Base-by-base conservation (phyloP, 176 grass and related monocot species). In the Chrysopogon serrulatus region DNA sequence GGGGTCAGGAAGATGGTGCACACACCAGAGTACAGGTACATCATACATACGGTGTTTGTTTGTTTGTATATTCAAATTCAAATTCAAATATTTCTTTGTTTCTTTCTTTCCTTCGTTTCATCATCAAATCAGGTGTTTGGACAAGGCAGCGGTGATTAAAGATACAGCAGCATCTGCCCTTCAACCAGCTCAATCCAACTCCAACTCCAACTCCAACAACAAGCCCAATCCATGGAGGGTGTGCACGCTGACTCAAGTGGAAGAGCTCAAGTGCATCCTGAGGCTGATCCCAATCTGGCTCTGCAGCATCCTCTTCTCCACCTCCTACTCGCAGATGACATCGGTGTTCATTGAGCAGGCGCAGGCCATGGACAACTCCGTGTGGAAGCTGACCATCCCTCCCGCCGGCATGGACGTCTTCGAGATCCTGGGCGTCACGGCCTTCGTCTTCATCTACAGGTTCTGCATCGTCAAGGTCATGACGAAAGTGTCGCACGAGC, bases 311-410 rank as follows among this genome's bases (percentile, higher is more conserved):
- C 63, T 90, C 30, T 93, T 69, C 84, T 93, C 91, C 17, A 71
- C 79, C 2, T 36, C 85, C 40, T 93, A 85, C 78, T 63, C 79
- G 18, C 91, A 93, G 77, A 93, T 93, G 91, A 67, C 80, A 17
- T 93, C 91, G 0, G 53, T 85, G 19, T 93, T 93, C 73, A 85
- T 93, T 30, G 91, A 90, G 37, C 91, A 93, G 72, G 87, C 84
- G 3, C 84, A 67, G 61, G 76, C 77, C 80, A 93, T 93, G 91
- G 54, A 87, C 34, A 37, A 24, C 14, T 56, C 69, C 26, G 1
- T 93, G 10, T 77, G 48, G 8, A 57, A 48, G 14, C 83, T 93
- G 17, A 37, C 34, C 0, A 69, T 93, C 28, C 87, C 84, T 8
- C 53, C 91, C 1, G 91, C 80, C 2, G 79, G 80, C 65, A 73